A percentile compares a stretch with the other conserved stretches of the same genome.
phyloP scores from a whole-genome alignment of 176 grass and related monocot genomes.

The Juncus inflexus region DNA sequence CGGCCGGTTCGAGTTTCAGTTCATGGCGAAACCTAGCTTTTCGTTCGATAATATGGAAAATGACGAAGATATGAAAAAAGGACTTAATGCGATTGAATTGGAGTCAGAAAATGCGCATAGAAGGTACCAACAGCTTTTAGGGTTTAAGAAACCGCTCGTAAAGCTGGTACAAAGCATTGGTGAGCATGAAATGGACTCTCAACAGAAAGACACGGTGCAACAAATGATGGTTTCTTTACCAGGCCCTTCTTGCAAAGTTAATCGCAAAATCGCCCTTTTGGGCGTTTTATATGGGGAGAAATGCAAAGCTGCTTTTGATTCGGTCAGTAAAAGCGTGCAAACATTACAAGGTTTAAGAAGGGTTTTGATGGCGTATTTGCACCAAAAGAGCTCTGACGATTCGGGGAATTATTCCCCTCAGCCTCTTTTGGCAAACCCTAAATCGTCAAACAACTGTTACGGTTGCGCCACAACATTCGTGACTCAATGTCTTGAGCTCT shows the following conservation, averaged over 20 bases:
- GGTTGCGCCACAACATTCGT: conserved; percentile 91
- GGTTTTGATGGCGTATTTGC: conserved; percentile 84
- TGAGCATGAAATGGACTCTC: conserved; percentile 87
- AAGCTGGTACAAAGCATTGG: conserved; percentile 97
- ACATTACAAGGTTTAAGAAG: conserved; percentile 84
- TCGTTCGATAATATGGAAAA: conserved; percentile 99
- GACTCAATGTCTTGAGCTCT: conserved; percentile 81
- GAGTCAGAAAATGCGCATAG: conserved; percentile 99
- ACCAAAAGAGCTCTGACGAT: conserved; percentile 72
- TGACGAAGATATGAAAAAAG: conserved; percentile 97
- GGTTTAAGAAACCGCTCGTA: conserved; percentile 95
- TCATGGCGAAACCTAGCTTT: conserved; percentile 97
- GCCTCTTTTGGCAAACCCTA: conserved; percentile 47
- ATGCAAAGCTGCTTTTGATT: conserved; percentile 98
- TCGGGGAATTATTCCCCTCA: conserved; percentile 36
- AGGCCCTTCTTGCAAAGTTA: conserved; percentile 94
- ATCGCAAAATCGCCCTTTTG: conserved; percentile 91
- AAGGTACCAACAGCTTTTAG: conserved; percentile 92
- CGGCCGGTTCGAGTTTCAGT: conserved; percentile 99
- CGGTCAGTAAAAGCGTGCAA: conserved; percentile 96
- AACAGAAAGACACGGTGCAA: conserved; percentile 96
- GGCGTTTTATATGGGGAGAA: conserved; percentile 98
- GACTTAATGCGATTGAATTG: conserved; percentile 84
- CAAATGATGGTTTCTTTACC: conserved; percentile 99
- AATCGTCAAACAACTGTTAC: conserved; percentile 82